These are phyloP conservation scores for Zymoseptoria crescenta DNA, from an alignment of 2,329 filamentous ascomycete species.

Conservation along the genomic window DNA sequence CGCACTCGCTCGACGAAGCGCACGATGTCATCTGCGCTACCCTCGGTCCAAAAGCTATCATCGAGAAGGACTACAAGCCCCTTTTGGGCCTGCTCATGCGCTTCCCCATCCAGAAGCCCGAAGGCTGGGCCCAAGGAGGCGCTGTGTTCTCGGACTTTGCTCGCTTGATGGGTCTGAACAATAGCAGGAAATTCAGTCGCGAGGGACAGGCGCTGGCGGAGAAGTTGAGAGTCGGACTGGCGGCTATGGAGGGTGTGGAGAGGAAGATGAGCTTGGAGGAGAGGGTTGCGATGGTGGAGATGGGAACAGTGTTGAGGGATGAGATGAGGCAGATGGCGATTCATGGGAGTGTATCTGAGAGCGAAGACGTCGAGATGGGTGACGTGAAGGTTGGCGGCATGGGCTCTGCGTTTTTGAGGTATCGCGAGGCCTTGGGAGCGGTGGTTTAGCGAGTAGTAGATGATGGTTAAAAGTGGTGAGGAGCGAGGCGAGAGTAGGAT, in stretches of 20 bases:
- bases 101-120: conserved; percentile 50
- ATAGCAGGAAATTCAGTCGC: conserved; percentile 26
- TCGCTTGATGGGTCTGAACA: conserved; percentile 15
- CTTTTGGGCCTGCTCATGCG: conserved; percentile 62
- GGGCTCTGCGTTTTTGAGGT: conserved; percentile 38
- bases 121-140: conserved; percentile 71
- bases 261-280: conserved; percentile 42
- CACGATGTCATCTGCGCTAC: conserved; percentile 73
- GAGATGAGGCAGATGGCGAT: conserved; percentile 44
- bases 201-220: conserved; percentile 23
- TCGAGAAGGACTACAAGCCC: conserved; percentile 69
- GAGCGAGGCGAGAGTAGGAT: neutral
- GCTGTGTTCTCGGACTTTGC: conserved; percentile 55
- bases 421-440: conserved; percentile 60
- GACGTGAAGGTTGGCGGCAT: conserved; percentile 32
- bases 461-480: neutral
- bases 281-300: conserved; percentile 70
- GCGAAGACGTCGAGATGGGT: conserved; percentile 22
- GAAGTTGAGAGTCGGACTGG: conserved; percentile 30
- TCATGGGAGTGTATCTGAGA: conserved; percentile 14
- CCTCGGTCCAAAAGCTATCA: conserved; percentile 74
- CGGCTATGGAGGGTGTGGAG: conserved; percentile 34
- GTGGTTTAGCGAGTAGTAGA: conserved; percentile 58
- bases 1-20: conserved; percentile 58
- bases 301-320: conserved; percentile 65